Evolutionary conservation across 257 asterid genomes (phyloP).

Genomic region (Anisodus acutangulus): DNA sequence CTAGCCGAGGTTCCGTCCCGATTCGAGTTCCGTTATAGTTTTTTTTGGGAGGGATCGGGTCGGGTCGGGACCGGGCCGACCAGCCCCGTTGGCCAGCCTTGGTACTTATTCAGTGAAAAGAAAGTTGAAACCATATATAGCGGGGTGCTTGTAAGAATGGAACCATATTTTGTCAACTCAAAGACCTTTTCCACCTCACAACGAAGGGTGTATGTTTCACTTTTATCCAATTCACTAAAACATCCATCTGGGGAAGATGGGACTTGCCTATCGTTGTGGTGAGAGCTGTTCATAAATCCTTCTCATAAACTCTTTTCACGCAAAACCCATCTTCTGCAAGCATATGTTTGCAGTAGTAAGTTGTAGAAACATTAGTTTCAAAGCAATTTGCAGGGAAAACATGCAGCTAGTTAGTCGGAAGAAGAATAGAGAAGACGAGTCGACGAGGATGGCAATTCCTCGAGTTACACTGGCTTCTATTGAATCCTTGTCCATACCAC

Average conservation of each 20-base stretch:
- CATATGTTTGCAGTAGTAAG: neutral
- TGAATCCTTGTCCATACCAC: conserved; percentile 55
- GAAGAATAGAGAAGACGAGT: conserved; percentile 23
- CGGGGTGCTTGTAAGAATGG: conserved; percentile 32
- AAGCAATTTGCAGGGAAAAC: neutral
- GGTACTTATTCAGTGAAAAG: conserved; percentile 26
- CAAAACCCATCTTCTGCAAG: neutral
- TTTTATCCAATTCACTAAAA: conserved; percentile 28
- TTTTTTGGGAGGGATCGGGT: too few species aligned
- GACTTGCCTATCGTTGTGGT: conserved; percentile 34
- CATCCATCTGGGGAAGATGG: conserved; percentile 33
- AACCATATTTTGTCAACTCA: conserved; percentile 34
- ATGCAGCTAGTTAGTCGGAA: conserved; percentile 28
- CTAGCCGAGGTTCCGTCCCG: too few species aligned
- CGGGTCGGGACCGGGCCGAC: too few species aligned
- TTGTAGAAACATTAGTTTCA: neutral
- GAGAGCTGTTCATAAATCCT: conserved; percentile 37
- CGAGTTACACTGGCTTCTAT: conserved; percentile 42
- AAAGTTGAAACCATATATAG: conserved; percentile 33
- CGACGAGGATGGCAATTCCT: conserved; percentile 14
- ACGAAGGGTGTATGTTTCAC: neutral
- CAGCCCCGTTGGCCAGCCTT: neutral
- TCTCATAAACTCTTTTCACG: conserved; percentile 18
- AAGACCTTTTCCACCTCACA: conserved; percentile 32
- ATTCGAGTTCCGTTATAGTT: too few species aligned